Percentiles rank a stretch among this genome's conserved stretches.
These are phyloP conservation scores for Psilocybe cyanescens DNA, from an alignment of 768 basidiomycete genomes.

Conservation along the genomic window DNA sequence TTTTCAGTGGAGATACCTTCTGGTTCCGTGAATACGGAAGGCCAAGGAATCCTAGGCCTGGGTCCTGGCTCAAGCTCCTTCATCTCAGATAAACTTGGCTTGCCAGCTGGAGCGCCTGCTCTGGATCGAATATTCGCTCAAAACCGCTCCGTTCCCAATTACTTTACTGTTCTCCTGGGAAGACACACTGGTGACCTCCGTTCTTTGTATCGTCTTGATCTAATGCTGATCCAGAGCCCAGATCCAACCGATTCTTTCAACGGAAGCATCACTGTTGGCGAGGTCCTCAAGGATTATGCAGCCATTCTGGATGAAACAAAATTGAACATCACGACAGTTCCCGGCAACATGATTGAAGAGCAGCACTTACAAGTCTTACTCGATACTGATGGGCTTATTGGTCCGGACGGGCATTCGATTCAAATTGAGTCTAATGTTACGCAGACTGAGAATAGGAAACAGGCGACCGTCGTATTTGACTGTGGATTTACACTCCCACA, in stretches of 20 bases:
- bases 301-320: slow-evolving; percentile 53
- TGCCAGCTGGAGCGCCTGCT: slow-evolving; percentile 50
- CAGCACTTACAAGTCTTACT: slow-evolving; percentile 73
- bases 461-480: slow-evolving; percentile 67
- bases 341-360: slow-evolving; percentile 33
- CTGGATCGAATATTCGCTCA: slow-evolving; percentile 69
- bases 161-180: slow-evolving; percentile 65
- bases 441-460: slow-evolving; percentile 41
- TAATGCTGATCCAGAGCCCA: slow-evolving; percentile 9
- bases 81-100: slow-evolving; percentile 38
- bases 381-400: slow-evolving; percentile 64
- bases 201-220: background rate
- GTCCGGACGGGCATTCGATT: slow-evolving; percentile 59
- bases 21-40: slow-evolving; percentile 31
- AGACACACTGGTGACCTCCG: slow-evolving; percentile 44
- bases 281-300: slow-evolving; percentile 52
- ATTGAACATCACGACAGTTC: slow-evolving; percentile 48
- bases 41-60: slow-evolving; percentile 41
- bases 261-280: slow-evolving; percentile 68
- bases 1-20: slow-evolving; percentile 44
- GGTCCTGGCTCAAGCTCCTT: slow-evolving; percentile 64
- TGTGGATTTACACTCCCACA: slow-evolving; percentile 74
- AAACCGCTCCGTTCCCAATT: slow-evolving; percentile 60
- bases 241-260: slow-evolving; percentile 55
- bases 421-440: slow-evolving; percentile 48